phyloP scores from a whole-genome alignment of 345 rosid species.

The Arabidopsis thaliana region TAIR10.1 NC_003076.8:5748001-5748500 shows the following conservation, averaged over 20 bases:
- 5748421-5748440: slow-evolving; percentile 47
- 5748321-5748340: slow-evolving; percentile 4
- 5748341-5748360: slow-evolving; percentile 15
- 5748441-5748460: slow-evolving; percentile 20
- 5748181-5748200: slow-evolving; percentile 46
- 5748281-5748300: slow-evolving; percentile 10
- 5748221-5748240: slow-evolving; percentile 41
- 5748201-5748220: slow-evolving; percentile 78
- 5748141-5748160: slow-evolving; percentile 30
- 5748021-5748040: not conserved
- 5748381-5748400: slow-evolving; percentile 17
- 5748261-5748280: slow-evolving; percentile 1
- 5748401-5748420: slow-evolving; percentile 43
- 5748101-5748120: too few species aligned
- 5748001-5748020: not conserved
- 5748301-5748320: not conserved
- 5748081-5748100: not conserved
- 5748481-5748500: not conserved
- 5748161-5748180: slow-evolving; percentile 33
- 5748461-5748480: slow-evolving; percentile 1
- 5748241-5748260: slow-evolving; percentile 25
- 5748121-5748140: slow-evolving; percentile 30
- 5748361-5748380: slow-evolving; percentile 47
- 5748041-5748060: slow-evolving; percentile 14
- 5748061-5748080: not conserved